Evolutionary conservation across 2,329 filamentous ascomycete genomes (phyloP).

Genomic region (Curvularia verruculosa): DNA sequence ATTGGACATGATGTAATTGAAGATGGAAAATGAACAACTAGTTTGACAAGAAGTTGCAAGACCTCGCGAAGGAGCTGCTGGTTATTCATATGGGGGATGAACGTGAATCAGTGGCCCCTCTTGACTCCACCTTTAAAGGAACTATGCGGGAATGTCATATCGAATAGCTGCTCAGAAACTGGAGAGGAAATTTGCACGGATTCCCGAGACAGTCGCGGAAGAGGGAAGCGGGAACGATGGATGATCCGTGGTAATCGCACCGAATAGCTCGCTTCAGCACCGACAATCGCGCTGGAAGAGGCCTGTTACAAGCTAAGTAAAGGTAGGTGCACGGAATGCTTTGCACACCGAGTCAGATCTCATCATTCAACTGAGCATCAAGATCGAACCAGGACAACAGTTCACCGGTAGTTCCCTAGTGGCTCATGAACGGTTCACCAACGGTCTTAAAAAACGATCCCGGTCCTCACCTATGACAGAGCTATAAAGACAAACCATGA

Average conservation of each 20-base stretch:
- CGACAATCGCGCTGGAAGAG: background rate
- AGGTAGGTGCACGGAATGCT: background rate
- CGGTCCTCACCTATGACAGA: background rate
- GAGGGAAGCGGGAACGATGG: background rate
- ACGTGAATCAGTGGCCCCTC: constrained; percentile 1
- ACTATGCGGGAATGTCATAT: background rate
- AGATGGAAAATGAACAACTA: background rate
- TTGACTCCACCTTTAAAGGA: background rate
- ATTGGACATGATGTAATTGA: constrained; percentile 16
- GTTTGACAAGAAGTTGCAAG: background rate
- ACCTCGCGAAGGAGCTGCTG: background rate
- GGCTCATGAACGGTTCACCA: background rate
- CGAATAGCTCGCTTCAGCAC: constrained; percentile 2
- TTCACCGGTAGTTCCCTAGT: background rate
- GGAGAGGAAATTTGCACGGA: constrained; percentile 3
- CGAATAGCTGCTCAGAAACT: constrained; percentile 5
- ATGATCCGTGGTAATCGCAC: constrained; percentile 3
- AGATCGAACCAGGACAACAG: background rate
- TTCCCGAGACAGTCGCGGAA: constrained; percentile 7
- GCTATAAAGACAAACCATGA: background rate
- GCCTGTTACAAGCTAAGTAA: background rate
- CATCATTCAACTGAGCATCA: background rate
- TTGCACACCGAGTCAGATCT: background rate
- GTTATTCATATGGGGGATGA: background rate
- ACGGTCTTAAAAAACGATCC: background rate